A percentile compares a stretch with the other conserved stretches of the same genome.
Conservation (phyloP, 306 rosid species). For the Boehmeria nivea region DNA sequence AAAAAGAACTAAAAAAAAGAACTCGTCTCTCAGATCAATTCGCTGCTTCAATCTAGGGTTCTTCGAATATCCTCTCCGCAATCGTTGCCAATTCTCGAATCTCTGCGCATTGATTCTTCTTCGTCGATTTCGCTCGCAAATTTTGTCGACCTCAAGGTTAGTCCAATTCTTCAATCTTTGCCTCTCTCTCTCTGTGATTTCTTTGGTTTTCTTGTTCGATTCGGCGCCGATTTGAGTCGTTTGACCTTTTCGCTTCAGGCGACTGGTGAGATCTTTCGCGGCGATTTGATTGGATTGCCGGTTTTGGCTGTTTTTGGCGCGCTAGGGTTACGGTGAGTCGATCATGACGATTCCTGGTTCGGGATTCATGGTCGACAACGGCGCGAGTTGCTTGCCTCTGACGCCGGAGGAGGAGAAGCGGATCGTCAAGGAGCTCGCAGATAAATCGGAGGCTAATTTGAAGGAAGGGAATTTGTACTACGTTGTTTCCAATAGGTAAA, state of each 20-base stretch:
- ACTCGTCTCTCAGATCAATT: background rate
- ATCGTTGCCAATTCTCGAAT: background rate
- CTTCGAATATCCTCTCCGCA: background rate
- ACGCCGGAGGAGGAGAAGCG: conserved; percentile 78
- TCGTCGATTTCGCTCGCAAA: conserved; percentile 33
- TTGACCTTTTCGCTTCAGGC: background rate
- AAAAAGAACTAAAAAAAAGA: no score
- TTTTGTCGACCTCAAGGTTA: conserved; percentile 25
- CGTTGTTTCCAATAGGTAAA: conserved; percentile 67
- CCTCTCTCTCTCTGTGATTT: background rate
- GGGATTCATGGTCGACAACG: conserved; percentile 59
- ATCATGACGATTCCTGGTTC: conserved; percentile 79
- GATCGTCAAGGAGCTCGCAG: conserved; percentile 55
- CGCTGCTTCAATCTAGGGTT: conserved; percentile 26
- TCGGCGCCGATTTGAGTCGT: conserved; percentile 1
- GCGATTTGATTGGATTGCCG: background rate
- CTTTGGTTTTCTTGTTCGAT: conserved; percentile 7
- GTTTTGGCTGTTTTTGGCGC: background rate
- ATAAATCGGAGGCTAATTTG: conserved; percentile 69
- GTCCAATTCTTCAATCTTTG: conserved; percentile 15
- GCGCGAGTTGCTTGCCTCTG: conserved; percentile 54
- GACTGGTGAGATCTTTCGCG: conserved; percentile 32
- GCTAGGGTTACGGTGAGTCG: conserved; percentile 12
- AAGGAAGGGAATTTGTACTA: conserved; percentile 73
- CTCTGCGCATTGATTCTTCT: background rate